Base-by-base conservation (phyloP, 305 asterid genomes). In the Rubia peregrina region DNA sequence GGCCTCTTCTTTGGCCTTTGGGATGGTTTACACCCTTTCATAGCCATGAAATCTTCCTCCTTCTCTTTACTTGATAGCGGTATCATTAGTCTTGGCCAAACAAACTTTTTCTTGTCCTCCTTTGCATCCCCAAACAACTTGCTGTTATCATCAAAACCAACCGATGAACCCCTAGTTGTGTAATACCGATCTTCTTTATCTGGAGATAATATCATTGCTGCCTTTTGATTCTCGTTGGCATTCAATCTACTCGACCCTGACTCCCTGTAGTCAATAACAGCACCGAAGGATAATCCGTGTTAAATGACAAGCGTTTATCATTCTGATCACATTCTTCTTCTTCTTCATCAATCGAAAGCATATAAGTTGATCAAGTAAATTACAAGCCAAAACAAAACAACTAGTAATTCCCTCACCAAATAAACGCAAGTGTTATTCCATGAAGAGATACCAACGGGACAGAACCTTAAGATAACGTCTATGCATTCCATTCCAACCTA, bases 1-100 rank as follows among this genome's bases (percentile, higher is more conserved):
- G 98, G 95, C 77, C 98, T 83, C 74, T 92, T 90, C 91, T 92
- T 92, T 65, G 97, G 97, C 82, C 98, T 88, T 71, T 92, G 98
- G 78, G 98, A 95, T 8, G 89, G 97, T 75, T 87, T 92, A 63
- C 96, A 87, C 40, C 97, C 96, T 82, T 90, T 92, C 97, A 92
- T 86, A 6, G 92, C 87, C 96, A 90, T 71, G 73, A 90, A 92
- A 78, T 92, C 97, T 66, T 92, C 96, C 74, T 92, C 98, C 65
- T 92, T 90, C 65, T 92, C 98, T 75, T 90, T 90, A 72, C 85
- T 92, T 13, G 98, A 92, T 56, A 92, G 79, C 0, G 95, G 65
- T 71, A 89, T 69, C n/a, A 85, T 73, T 82, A 93, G 74, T 80
- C 84, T 93, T 14, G 98, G 97, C 97, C 97, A 93, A 21, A 85